Percentiles rank a stretch among this genome's conserved stretches.
These are phyloP conservation scores for Dioscorea dumetorum DNA, from an alignment of 106 monocot genomes.

Conservation along the genomic window DNA sequence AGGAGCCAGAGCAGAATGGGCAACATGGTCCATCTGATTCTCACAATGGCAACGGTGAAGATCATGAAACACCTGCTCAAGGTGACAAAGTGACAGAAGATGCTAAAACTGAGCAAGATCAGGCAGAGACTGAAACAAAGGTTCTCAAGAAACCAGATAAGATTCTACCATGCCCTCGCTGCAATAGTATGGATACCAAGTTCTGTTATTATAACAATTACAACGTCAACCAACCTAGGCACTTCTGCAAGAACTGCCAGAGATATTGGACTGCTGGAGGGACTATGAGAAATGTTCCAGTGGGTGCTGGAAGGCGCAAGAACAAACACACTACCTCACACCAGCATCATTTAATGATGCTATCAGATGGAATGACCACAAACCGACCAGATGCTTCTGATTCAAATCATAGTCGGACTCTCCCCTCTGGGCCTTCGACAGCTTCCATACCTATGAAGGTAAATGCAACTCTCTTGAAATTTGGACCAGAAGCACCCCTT, in stretches of 20 bases:
- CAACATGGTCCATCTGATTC: conserved; percentile 12
- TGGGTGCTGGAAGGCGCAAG: conserved; percentile 93
- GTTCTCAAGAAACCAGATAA: conserved; percentile 92
- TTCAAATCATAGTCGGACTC: conserved; percentile 22
- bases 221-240: conserved; percentile 89
- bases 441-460: conserved; percentile 9
- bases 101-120: conserved; percentile 21
- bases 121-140: conserved; percentile 40
- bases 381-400: conserved; percentile 24
- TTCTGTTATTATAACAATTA: conserved; percentile 99
- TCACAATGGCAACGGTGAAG: conserved; percentile 18
- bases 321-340: conserved; percentile 62
- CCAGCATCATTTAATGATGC: conserved; percentile 27
- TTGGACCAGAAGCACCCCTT: conserved; percentile 50
- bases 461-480: conserved; percentile 48
- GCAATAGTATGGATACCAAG: conserved; percentile 95
- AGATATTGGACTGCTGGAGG: conserved; percentile 99
- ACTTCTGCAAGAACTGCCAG: conserved; percentile 97
- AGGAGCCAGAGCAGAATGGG: conserved; percentile 16
- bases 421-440: conserved; percentile 24
- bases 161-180: conserved; percentile 87
- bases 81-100: conserved; percentile 23
- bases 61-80: conserved; percentile 10
- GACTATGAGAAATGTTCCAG: conserved; percentile 94
- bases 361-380: conserved; percentile 29